Evolutionary conservation across 1,139 yeast species (phyloP).

Genomic region (Entelexis sorbosivorans): DNA sequence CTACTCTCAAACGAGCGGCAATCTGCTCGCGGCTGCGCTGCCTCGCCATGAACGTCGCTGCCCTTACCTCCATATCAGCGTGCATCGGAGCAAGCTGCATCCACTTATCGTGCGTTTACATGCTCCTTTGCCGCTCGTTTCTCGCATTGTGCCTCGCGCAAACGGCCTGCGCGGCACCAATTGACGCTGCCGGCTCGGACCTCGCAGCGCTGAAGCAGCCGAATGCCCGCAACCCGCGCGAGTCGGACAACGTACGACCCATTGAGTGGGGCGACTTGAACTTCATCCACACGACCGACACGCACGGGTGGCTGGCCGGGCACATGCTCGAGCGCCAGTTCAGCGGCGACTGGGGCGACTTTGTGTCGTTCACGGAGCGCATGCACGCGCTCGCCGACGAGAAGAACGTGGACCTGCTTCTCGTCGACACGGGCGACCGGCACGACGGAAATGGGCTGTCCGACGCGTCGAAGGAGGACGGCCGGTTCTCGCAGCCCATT

Average conservation of each 20-base stretch:
- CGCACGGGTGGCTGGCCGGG: slow-evolving; percentile 86
- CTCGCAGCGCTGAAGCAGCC: slow-evolving; percentile 12
- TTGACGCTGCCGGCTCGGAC: neutral
- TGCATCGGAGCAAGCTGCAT: slow-evolving; percentile 1
- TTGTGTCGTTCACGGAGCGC: slow-evolving; percentile 52
- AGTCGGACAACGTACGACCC: slow-evolving; percentile 32
- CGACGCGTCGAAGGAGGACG: slow-evolving; percentile 68
- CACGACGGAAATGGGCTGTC: slow-evolving; percentile 90
- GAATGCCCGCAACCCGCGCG: slow-evolving; percentile 12
- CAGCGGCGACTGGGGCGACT: slow-evolving; percentile 90
- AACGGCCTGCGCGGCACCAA: neutral
- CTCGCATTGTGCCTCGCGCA: neutral
- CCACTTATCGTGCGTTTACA: neutral
- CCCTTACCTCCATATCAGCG: neutral
- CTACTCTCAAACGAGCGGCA: no score
- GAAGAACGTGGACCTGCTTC: slow-evolving; percentile 48
- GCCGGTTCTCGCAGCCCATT: slow-evolving; percentile 48
- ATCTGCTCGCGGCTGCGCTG: no score
- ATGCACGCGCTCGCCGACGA: slow-evolving; percentile 38
- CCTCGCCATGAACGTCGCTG: neutral
- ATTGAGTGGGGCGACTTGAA: slow-evolving; percentile 61
- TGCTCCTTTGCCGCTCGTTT: neutral
- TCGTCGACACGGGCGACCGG: slow-evolving; percentile 85
- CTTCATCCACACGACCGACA: slow-evolving; percentile 86
- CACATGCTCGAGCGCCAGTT: slow-evolving; percentile 66